A percentile compares a stretch with the other conserved stretches of the same genome.
Evolutionary conservation across 2,329 filamentous ascomycete genomes (phyloP).

Genomic region (Fusarium gaditjirri): DNA sequence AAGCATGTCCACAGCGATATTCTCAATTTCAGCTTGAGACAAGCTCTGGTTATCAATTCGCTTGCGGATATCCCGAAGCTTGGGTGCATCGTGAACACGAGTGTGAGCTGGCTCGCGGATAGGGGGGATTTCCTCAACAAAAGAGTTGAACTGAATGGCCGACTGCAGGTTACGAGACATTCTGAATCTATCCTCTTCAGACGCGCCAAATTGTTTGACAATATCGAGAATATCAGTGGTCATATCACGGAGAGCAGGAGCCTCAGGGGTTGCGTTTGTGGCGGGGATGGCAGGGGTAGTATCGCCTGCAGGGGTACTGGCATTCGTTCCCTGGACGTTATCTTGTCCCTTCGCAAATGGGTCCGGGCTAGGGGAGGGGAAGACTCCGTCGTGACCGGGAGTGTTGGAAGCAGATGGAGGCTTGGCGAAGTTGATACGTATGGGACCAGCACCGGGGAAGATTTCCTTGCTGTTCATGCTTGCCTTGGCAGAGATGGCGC

Average conservation of each 20-base stretch:
- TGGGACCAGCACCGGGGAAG: slow-evolving; percentile 93
- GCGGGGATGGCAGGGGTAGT: slow-evolving; percentile 48
- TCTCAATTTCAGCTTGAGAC: slow-evolving; percentile 87
- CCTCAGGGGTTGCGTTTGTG: slow-evolving; percentile 65
- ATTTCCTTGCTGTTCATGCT: slow-evolving; percentile 97
- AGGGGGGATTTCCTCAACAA: slow-evolving; percentile 85
- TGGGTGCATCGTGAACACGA: slow-evolving; percentile 90
- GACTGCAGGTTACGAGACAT: slow-evolving; percentile 80
- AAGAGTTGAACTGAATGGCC: slow-evolving; percentile 78
- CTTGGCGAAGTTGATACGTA: slow-evolving; percentile 97
- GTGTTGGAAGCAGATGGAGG: slow-evolving; percentile 91
- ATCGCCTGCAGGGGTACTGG: slow-evolving; percentile 49
- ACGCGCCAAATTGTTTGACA: slow-evolving; percentile 87
- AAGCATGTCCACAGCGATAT: slow-evolving; percentile 91
- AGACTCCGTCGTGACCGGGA: slow-evolving; percentile 86
- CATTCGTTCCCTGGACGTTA: slow-evolving; percentile 45
- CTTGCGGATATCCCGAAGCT: slow-evolving; percentile 95
- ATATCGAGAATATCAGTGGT: slow-evolving; percentile 86
- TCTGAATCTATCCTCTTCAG: slow-evolving; percentile 77
- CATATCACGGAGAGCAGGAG: slow-evolving; percentile 80
- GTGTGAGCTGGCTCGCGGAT: slow-evolving; percentile 89
- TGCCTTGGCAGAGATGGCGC: slow-evolving; percentile 87
- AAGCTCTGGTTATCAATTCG: slow-evolving; percentile 95
- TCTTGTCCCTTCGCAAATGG: slow-evolving; percentile 73
- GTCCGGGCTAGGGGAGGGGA: slow-evolving; percentile 91